A percentile compares a stretch with the other conserved stretches of the same genome.
These are phyloP conservation scores for Parachaetomium inaequale DNA, from an alignment of 495 filamentous ascomycete species.

Conservation along the genomic window DNA sequence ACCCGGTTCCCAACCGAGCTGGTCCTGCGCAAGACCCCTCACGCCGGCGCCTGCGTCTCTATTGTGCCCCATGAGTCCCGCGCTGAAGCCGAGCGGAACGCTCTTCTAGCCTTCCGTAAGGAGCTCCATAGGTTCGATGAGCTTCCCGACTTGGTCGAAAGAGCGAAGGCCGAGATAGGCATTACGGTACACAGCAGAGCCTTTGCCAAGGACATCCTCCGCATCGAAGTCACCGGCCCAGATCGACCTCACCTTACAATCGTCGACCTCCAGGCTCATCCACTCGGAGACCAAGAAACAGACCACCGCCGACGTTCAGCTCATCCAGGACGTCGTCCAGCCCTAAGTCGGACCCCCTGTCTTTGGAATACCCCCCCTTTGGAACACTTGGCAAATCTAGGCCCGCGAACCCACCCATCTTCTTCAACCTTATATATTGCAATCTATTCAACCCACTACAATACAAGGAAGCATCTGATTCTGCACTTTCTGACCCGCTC, in stretches of 20 bases:
- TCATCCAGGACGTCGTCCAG: conserved; percentile 52
- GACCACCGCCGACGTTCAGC: conserved; percentile 43
- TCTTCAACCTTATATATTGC: too few relatives aligned
- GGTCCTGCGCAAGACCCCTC: conserved; percentile 43
- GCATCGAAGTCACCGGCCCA: conserved; percentile 65
- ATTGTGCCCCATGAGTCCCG: conserved; percentile 41
- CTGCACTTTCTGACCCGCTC: too few relatives aligned
- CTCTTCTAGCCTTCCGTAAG: conserved; percentile 25
- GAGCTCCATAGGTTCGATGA: conserved; percentile 34
- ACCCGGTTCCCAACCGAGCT: conserved; percentile 66
- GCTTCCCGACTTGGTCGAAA: conserved; percentile 43
- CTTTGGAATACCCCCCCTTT: too few relatives aligned
- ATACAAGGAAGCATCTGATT: too few relatives aligned
- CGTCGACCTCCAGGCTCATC: conserved; percentile 66
- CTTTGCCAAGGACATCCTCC: conserved; percentile 63
- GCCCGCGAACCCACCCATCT: too few relatives aligned
- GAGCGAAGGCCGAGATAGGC: conserved; percentile 38
- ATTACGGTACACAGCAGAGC: conserved; percentile 29
- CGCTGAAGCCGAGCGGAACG: conserved; percentile 21
- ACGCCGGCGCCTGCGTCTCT: conserved; percentile 39
- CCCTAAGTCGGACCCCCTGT: too few relatives aligned
- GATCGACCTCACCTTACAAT: conserved; percentile 61
- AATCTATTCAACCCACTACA: too few relatives aligned
- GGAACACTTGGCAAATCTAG: too few relatives aligned
- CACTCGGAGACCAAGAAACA: conserved; percentile 51